Percentiles rank a stretch among this genome's conserved stretches.
Conservation (phyloP, 2,329 filamentous ascomycete species). For the Pseudocercospora fijiensis region DNA sequence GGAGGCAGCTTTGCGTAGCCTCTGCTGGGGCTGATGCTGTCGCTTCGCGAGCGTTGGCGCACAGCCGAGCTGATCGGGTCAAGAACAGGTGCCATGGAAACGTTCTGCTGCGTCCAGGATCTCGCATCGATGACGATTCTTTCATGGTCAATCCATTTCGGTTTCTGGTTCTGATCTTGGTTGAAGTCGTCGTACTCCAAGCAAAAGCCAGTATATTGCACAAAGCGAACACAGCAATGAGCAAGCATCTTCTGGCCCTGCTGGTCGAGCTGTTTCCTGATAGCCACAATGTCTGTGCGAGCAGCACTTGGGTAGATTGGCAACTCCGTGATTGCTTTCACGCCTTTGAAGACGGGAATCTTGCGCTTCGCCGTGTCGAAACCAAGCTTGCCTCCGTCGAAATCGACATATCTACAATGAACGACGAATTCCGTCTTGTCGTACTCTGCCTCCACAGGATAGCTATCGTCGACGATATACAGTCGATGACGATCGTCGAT, state of each 20-base stretch:
- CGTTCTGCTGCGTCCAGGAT: slow-evolving; percentile 7
- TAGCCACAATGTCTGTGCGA: slow-evolving; percentile 17
- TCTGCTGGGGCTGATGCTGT: slow-evolving; percentile 1
- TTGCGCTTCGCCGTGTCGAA: slow-evolving; percentile 10
- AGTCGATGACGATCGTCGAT: not conserved
- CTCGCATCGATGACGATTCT: slow-evolving; percentile 10
- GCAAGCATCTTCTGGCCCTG: slow-evolving; percentile 16
- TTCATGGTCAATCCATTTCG: slow-evolving; percentile 2
- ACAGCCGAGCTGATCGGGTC: slow-evolving; percentile 6
- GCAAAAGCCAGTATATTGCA: slow-evolving; percentile 7
- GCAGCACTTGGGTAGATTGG: slow-evolving; percentile 25
- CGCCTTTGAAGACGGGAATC: slow-evolving; percentile 26
- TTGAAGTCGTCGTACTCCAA: slow-evolving; percentile 5
- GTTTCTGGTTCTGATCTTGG: not conserved
- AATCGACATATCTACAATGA: slow-evolving; percentile 27
- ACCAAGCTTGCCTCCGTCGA: slow-evolving; percentile 35
- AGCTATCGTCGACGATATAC: slow-evolving; percentile 9
- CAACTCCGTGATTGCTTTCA: slow-evolving; percentile 25
- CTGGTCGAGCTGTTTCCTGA: slow-evolving; percentile 13
- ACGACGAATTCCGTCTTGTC: slow-evolving; percentile 26
- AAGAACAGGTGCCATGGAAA: not conserved
- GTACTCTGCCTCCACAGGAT: not conserved
- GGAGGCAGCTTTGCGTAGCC: not conserved
- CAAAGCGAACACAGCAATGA: slow-evolving; percentile 8
- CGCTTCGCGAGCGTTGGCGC: slow-evolving; percentile 6